A percentile compares a stretch with the other conserved stretches of the same genome.
Conservation (phyloP, 805 yeast species). For the Cyberlindnera saturnus region DNA sequence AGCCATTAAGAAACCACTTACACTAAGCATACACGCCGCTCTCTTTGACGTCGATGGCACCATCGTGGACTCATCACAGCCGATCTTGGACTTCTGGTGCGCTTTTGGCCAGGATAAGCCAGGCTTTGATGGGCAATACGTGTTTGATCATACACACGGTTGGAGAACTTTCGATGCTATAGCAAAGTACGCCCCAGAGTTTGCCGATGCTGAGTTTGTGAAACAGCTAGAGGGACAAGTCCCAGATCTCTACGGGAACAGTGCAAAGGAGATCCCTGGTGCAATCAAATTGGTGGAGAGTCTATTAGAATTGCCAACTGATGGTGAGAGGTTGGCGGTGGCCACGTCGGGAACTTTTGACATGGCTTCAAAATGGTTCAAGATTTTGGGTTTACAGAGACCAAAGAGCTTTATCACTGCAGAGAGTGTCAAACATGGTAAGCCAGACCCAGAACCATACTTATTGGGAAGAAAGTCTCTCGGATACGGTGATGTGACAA, state of each 20-base stretch:
- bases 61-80: conserved; percentile 71
- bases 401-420: conserved; percentile 80
- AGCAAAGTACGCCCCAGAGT: conserved; percentile 65
- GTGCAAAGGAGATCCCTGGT: conserved; percentile 72
- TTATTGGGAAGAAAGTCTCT: conserved; percentile 42
- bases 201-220: conserved; percentile 56
- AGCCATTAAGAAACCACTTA: conserved; percentile 7
- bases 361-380: conserved; percentile 76
- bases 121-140: conserved; percentile 63
- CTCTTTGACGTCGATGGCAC: conserved; percentile 87
- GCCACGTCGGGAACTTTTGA: conserved; percentile 78
- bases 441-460: conserved; percentile 86
- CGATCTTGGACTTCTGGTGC: conserved; percentile 79
- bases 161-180: conserved; percentile 77
- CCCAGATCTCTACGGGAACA: conserved; percentile 64
- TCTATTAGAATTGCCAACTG: conserved; percentile 25
- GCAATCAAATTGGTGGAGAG: conserved; percentile 55
- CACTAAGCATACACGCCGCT: conserved; percentile 37
- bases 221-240: conserved; percentile 64
- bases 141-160: conserved; percentile 73
- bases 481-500: conserved; percentile 29
- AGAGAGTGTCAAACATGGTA: conserved; percentile 71
- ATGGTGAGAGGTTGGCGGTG: conserved; percentile 64
- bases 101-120: conserved; percentile 50
- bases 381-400: conserved; percentile 49